These are phyloP conservation scores for Vairimorpha apis DNA, from an alignment of 371 early-diverging fungal species.

Conservation along the genomic window DNA sequence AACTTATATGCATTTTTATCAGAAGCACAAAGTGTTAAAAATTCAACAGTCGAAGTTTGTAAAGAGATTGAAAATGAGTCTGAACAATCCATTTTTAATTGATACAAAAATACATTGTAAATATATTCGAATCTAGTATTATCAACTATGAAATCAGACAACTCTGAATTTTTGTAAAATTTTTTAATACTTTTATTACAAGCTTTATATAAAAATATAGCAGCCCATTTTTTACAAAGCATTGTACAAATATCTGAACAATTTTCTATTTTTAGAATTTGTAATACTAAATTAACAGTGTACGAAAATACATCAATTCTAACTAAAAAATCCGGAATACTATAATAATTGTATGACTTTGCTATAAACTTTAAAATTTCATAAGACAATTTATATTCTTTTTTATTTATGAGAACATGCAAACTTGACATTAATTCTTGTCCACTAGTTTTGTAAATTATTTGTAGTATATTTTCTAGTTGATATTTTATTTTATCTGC, in stretches of 20 bases:
- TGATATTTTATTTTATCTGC: constrained; percentile 47
- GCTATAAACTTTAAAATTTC: constrained; percentile 52
- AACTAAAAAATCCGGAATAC: constrained; percentile 48
- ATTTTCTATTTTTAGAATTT: constrained; percentile 31
- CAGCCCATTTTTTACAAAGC: constrained; percentile 56
- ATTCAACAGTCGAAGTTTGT: constrained; percentile 34
- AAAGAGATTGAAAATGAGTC: constrained; percentile 10
- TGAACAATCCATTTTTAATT: constrained; percentile 8
- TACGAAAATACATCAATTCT: constrained; percentile 31
- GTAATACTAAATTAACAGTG: constrained; percentile 40
- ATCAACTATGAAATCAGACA: constrained; percentile 28
- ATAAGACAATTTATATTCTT: constrained; percentile 40
- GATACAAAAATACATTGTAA: constrained; percentile 13
- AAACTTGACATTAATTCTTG: constrained; percentile 32
- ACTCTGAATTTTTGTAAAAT: constrained; percentile 51
- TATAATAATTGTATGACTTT: constrained; percentile 54
- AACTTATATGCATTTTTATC: constrained; percentile 28
- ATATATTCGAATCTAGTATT: constrained; percentile 17
- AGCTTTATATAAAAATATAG: constrained; percentile 52
- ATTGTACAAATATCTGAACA: constrained; percentile 19
- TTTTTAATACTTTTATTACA: constrained; percentile 59
- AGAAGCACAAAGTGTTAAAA: constrained; percentile 36
- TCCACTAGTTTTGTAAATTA: constrained; percentile 46
- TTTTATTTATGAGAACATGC: constrained; percentile 2
- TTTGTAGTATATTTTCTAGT: constrained; percentile 39